These are phyloP conservation scores for Athelia sp. DNA, from an alignment of 1,284 basidiomycete species.

Conservation along the genomic window DNA sequence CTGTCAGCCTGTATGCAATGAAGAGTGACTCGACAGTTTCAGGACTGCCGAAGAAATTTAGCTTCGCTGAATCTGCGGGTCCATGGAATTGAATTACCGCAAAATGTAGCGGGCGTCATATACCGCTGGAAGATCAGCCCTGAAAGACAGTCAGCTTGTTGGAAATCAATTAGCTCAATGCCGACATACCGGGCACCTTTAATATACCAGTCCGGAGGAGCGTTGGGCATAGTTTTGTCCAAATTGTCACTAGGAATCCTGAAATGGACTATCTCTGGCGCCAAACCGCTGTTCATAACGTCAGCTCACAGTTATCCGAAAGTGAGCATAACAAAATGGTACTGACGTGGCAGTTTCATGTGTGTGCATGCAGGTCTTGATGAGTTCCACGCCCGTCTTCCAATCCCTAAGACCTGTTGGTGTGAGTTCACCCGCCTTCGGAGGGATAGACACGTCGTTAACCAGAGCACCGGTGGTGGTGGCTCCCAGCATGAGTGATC, in stretches of 20 bases:
- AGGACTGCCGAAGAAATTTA: conserved; percentile 45
- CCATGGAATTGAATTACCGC: conserved; percentile 37
- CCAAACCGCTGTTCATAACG: conserved; percentile 53
- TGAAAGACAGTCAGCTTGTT: neutral
- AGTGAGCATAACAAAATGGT: conserved; percentile 3
- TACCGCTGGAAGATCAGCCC: conserved; percentile 24
- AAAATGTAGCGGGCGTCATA: conserved; percentile 92
- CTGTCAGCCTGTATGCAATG: conserved; percentile 82
- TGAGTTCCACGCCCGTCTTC: conserved; percentile 74
- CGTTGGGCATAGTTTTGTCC: conserved; percentile 25
- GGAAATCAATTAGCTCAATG: neutral
- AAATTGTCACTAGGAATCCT: conserved; percentile 51
- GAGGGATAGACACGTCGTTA: conserved; percentile 53
- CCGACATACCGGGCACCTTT: conserved; percentile 58
- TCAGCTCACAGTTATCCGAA: neutral
- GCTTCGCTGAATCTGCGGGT: neutral
- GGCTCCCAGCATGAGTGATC: conserved; percentile 87
- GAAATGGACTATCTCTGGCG: conserved; percentile 84
- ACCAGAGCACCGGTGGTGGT: conserved; percentile 57
- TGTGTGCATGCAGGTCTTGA: conserved; percentile 86
- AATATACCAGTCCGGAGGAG: conserved; percentile 81
- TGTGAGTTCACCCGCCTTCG: conserved; percentile 50
- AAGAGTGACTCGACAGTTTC: conserved; percentile 95
- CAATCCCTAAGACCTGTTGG: conserved; percentile 69
- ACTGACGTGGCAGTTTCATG: conserved; percentile 82